A percentile compares a stretch with the other conserved stretches of the same genome.
These are phyloP conservation scores for Tetrahymena malaccensis DNA, from an alignment of 73 alveolate genomes.

Conservation along the genomic window DNA sequence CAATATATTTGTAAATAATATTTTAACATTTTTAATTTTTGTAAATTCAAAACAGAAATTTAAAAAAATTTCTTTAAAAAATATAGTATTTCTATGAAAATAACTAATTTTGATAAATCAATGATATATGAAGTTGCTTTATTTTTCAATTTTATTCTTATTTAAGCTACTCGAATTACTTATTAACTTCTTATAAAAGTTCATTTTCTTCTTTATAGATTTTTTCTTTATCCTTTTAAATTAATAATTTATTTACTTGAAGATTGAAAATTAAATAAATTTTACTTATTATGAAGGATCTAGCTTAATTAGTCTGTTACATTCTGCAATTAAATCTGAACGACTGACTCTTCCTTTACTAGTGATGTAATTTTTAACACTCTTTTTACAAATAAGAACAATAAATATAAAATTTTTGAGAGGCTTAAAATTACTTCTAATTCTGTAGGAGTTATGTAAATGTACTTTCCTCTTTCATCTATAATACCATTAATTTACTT, in stretches of 20 bases:
- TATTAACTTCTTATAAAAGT: background rate
- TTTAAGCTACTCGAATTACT: background rate
- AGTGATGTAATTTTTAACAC: constrained; percentile 35
- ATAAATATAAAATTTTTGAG: background rate
- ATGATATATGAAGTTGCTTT: too few species aligned
- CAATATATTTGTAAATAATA: too few species aligned
- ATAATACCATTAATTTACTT: constrained; percentile 58
- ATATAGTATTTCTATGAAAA: too few species aligned
- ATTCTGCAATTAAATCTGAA: constrained; percentile 24
- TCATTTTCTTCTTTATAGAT: background rate
- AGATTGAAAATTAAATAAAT: background rate
- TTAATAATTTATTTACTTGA: background rate
- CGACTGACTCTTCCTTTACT: constrained; percentile 46
- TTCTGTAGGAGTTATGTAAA: constrained; percentile 53
- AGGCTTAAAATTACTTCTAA: constrained; percentile 14
- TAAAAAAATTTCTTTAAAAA: too few species aligned
- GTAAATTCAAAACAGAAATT: too few species aligned
- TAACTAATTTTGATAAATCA: background rate
- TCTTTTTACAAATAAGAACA: background rate
- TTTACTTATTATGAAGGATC: constrained; percentile 36
- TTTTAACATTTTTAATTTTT: too few species aligned
- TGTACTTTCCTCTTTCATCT: constrained; percentile 80
- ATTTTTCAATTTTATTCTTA: background rate
- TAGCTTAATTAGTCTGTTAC: constrained; percentile 30
- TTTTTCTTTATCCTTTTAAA: background rate